phyloP scores from a whole-genome alignment of 1,284 basidiomycete genomes.

The Marasmius fiardii region DNA sequence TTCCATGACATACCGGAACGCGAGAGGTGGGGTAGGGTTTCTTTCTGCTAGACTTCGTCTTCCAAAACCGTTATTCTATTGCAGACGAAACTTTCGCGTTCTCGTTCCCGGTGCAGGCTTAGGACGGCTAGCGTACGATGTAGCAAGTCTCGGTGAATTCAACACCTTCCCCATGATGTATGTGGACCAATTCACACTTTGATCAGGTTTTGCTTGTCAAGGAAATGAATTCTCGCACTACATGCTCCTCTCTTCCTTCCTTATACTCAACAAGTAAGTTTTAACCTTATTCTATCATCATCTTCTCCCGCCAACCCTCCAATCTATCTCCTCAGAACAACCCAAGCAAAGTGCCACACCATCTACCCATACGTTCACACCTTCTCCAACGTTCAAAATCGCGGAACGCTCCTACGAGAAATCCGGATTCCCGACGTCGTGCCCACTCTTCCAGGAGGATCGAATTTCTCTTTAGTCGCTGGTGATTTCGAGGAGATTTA shows the following conservation, averaged over 20 bases:
- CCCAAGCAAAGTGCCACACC: slow-evolving; percentile 60
- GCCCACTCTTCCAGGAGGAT: slow-evolving; percentile 65
- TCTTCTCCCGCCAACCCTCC: slow-evolving; percentile 2
- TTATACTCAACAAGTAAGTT: slow-evolving; percentile 73
- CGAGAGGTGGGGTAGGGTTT: slow-evolving; percentile 40
- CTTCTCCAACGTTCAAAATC: slow-evolving; percentile 77
- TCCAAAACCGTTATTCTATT: background rate
- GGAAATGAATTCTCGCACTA: slow-evolving; percentile 95
- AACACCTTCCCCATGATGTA: slow-evolving; percentile 34
- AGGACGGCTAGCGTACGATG: slow-evolving; percentile 82
- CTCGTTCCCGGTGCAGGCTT: slow-evolving; percentile 89
- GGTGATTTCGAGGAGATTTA: slow-evolving; percentile 96
- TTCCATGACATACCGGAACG: slow-evolving; percentile 53
- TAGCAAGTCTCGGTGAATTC: slow-evolving; percentile 63
- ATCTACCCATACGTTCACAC: slow-evolving; percentile 90
- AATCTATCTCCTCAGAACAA: slow-evolving; percentile 41
- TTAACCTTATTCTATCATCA: too few relatives aligned
- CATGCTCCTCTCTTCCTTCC: slow-evolving; percentile 85
- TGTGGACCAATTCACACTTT: slow-evolving; percentile 5
- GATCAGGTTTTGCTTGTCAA: slow-evolving; percentile 77
- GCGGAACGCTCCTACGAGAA: slow-evolving; percentile 58
- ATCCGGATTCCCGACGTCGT: slow-evolving; percentile 82
- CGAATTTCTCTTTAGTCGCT: slow-evolving; percentile 82
- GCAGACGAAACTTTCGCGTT: slow-evolving; percentile 60
- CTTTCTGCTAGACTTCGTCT: background rate